Evolutionary conservation across 768 basidiomycete genomes (phyloP).

Genomic region (Mycena filopes): DNA sequence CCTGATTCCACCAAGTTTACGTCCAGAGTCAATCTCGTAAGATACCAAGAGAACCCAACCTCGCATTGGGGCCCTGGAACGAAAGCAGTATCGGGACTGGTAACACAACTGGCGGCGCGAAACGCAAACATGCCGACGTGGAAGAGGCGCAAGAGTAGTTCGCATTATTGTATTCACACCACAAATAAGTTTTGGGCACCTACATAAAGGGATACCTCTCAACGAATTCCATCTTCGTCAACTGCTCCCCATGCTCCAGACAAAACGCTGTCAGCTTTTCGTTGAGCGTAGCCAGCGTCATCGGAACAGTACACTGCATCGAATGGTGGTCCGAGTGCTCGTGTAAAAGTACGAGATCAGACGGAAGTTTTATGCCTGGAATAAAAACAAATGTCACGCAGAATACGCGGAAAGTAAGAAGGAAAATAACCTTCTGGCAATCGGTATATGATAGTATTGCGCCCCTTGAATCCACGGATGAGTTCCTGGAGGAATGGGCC

Average conservation of each 20-base stretch:
- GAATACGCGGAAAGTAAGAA: not conserved
- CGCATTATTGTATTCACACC: not conserved
- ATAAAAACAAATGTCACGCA: not conserved
- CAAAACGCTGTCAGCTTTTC: conserved; percentile 9
- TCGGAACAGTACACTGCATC: conserved; percentile 1
- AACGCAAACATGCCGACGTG: conserved; percentile 51
- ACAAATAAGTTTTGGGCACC: not conserved
- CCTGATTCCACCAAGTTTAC: conserved; percentile 69
- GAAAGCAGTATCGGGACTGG: conserved; percentile 58
- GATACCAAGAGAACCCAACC: conserved; percentile 93
- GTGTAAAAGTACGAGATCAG: conserved; percentile 1
- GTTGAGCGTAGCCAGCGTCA: conserved; percentile 9
- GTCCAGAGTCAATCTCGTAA: conserved; percentile 79
- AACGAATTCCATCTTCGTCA: not conserved
- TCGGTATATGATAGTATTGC: not conserved
- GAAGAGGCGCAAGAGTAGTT: conserved; percentile 22
- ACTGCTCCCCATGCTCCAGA: not conserved
- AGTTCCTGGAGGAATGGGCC: conserved; percentile 8
- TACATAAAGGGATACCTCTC: conserved; percentile 11
- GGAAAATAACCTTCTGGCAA: conserved; percentile 5
- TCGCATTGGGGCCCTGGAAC: conserved; percentile 92
- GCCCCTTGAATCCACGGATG: conserved; percentile 1
- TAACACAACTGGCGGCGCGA: conserved; percentile 41
- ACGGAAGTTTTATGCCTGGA: conserved; percentile 4
- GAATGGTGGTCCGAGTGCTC: conserved; percentile 7